Base-by-base conservation (phyloP, 2,329 filamentous ascomycete species). In the Calonectria henricotiae region DNA sequence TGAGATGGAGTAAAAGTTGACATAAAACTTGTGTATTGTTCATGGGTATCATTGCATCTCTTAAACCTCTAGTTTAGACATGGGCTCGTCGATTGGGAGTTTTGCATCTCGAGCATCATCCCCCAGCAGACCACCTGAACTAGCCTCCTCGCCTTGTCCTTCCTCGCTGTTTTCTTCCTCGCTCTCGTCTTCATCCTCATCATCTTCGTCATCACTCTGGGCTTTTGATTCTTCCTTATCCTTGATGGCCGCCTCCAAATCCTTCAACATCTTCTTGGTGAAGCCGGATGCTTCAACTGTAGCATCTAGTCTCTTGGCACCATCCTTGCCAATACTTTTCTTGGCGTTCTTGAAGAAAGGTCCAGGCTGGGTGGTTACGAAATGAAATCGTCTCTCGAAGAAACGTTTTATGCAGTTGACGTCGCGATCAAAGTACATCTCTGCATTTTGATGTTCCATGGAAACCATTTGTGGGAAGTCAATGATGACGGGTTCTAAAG, bases 391-490 rank as follows among this genome's bases (percentile, higher is more conserved):
- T 25, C 95, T 89, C 79, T 94, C 88, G 80, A 99, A 99, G 82
- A 97, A 99, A 37, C 93, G 91, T 84, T 98, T 98, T 78, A 99
- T 92, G 82, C 97, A 99, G 73, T 94, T 91, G 15, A 99, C 95
- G 77, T 99, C 96, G 73, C 96, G 92, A 80, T 98, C 94, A 81
- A 99, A 99, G 83, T 99, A 98, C 89, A 95, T 97, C 80, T 98
- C 93, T 20, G 96, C 97, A 79, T 99, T 98, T 41, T 87, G 84
- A 80, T 99, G 96, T 76, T 98, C 94, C 80, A 98, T 94, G 1
- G 96, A 98, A 2, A 99, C 91, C 93, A 98, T 98, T 81, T 99
- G 96, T 0, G 96, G 96, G 79, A 99, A 99, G 84, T 99, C 97
- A 77, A 99, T 99, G 54, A 99, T 85, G 65, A 98, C 90, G 0